phyloP scores from a whole-genome alignment of 805 yeast species.

The Ogataea haglerorum region DNA sequence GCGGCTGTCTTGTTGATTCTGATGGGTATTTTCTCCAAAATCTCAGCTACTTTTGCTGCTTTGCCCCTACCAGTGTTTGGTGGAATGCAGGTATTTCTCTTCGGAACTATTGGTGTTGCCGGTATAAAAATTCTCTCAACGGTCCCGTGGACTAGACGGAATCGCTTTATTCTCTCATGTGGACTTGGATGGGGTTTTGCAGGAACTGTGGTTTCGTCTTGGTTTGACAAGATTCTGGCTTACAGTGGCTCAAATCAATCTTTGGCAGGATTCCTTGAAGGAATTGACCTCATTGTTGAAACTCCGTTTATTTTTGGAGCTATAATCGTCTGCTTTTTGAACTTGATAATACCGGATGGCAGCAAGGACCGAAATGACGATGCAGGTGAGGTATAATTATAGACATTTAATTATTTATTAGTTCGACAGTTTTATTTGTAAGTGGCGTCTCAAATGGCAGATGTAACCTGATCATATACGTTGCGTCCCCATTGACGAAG shows the following conservation, averaged over 20 bases:
- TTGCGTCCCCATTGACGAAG: constrained; percentile 10
- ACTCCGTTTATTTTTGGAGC: constrained; percentile 29
- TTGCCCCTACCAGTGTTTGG: constrained; percentile 70
- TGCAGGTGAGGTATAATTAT: too few species aligned
- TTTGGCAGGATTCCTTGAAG: constrained; percentile 40
- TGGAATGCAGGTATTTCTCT: constrained; percentile 55
- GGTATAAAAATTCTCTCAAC: constrained; percentile 34
- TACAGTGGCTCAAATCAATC: constrained; percentile 37
- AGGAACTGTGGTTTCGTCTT: constrained; percentile 36
- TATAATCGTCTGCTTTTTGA: constrained; percentile 18
- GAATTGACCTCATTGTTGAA: constrained; percentile 43
- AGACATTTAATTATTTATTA: too few species aligned
- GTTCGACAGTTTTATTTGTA: too few species aligned
- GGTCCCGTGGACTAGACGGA: constrained; percentile 37
- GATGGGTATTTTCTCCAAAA: constrained; percentile 77
- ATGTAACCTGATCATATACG: constrained; percentile 2
- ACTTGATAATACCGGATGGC: constrained; percentile 15
- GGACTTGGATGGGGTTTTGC: constrained; percentile 42
- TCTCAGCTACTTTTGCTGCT: constrained; percentile 71
- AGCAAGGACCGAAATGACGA: not conserved
- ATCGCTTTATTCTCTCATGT: constrained; percentile 43
- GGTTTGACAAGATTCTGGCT: constrained; percentile 41
- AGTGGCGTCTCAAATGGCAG: too few species aligned
- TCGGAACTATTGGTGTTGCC: constrained; percentile 36
- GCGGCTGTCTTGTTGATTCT: constrained; percentile 66